Percentiles rank a stretch among this genome's conserved stretches.
Evolutionary conservation across 495 filamentous ascomycete genomes (phyloP).

Genomic region (Penicillium samsonianum): DNA sequence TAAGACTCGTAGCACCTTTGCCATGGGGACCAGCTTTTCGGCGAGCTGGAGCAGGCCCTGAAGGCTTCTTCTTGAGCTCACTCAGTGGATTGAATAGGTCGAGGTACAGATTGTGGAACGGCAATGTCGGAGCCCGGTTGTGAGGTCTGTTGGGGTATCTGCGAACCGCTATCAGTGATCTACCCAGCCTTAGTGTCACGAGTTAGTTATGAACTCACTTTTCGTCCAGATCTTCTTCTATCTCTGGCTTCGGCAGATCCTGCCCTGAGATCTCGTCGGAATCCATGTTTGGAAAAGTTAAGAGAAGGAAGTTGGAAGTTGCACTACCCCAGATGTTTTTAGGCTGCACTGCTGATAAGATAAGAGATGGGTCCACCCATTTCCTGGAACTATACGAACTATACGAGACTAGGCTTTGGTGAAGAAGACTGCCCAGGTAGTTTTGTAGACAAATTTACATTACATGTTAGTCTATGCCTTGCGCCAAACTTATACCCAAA

Average conservation of each 20-base stretch:
- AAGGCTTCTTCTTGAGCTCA: constrained; percentile 76
- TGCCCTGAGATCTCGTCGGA: constrained; percentile 44
- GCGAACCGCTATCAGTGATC: constrained; percentile 27
- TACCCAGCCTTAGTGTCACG: neutral
- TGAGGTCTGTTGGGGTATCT: constrained; percentile 83
- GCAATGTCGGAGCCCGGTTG: constrained; percentile 75
- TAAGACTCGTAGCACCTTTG: constrained; percentile 49
- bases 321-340: constrained; percentile 24
- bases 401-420: too few species aligned
- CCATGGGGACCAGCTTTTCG: constrained; percentile 60
- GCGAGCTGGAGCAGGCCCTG: constrained; percentile 48
- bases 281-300: constrained; percentile 40
- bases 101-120: constrained; percentile 78
- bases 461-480: too few species aligned
- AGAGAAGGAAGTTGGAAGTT: constrained; percentile 26
- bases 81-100: constrained; percentile 85
- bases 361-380: neutral
- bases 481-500: too few species aligned
- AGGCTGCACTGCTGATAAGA: constrained; percentile 41
- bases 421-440: too few species aligned
- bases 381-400: neutral
- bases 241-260: constrained; percentile 31
- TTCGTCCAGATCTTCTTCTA: constrained; percentile 60
- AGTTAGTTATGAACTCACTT: constrained; percentile 49
- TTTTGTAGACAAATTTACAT: too few species aligned